Percentiles rank a stretch among this genome's conserved stretches.
Evolutionary conservation across 768 basidiomycete genomes (phyloP).

Genomic region (Lactarius deliciosus): DNA sequence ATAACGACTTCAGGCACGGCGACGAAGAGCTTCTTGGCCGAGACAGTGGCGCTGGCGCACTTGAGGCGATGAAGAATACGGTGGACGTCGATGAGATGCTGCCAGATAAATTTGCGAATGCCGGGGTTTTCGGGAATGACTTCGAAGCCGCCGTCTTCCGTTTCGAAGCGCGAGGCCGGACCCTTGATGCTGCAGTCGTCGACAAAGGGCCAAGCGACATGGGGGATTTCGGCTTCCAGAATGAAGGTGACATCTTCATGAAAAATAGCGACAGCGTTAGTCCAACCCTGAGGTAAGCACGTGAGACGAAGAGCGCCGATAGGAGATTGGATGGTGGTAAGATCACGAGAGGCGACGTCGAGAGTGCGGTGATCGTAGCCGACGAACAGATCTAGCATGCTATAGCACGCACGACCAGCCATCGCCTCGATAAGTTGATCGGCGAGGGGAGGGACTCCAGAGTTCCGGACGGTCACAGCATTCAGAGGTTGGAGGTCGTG

Average conservation of each 20-base stretch:
- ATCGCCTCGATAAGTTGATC: slow-evolving; percentile 29
- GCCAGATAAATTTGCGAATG: background rate
- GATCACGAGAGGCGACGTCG: background rate
- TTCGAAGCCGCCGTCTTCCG: background rate
- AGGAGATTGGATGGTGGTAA: slow-evolving; percentile 5
- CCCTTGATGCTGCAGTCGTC: no score
- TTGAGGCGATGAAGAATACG: background rate
- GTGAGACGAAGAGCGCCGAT: background rate
- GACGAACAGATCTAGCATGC: slow-evolving; percentile 2
- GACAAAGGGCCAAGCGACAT: no score
- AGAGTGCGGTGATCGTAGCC: background rate
- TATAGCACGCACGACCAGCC: slow-evolving; percentile 32
- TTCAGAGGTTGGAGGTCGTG: slow-evolving; percentile 34
- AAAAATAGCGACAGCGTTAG: background rate
- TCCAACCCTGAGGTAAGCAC: background rate
- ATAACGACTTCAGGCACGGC: slow-evolving; percentile 37
- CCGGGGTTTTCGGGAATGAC: background rate
- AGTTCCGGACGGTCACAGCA: slow-evolving; percentile 28
- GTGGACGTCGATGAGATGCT: background rate
- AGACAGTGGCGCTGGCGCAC: background rate
- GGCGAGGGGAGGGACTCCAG: slow-evolving; percentile 14
- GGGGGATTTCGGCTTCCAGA: background rate
- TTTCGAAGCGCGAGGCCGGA: no score
- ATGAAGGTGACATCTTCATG: slow-evolving; percentile 5
- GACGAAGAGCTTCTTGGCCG: background rate